phyloP scores from a whole-genome alignment of 1,139 yeast species.

The Lodderomyces elongisporus region DNA sequence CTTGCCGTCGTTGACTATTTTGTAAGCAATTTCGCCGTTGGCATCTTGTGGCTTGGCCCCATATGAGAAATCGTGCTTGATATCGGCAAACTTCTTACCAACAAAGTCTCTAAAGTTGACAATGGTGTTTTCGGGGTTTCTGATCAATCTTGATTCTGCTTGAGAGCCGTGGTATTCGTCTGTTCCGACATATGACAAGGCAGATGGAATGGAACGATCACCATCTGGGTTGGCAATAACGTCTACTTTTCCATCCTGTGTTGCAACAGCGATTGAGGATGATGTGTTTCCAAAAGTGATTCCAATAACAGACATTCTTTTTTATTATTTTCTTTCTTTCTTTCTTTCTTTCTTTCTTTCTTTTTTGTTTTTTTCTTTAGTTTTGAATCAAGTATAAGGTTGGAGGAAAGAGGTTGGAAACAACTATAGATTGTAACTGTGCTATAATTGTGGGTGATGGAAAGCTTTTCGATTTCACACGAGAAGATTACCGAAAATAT shows the following conservation, averaged over 20 bases:
- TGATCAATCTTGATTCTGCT: conserved; percentile 85
- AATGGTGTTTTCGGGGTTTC: conserved; percentile 85
- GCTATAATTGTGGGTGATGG: too few species aligned
- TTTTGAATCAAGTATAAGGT: too few species aligned
- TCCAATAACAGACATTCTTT: conserved; percentile 63
- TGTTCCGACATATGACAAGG: conserved; percentile 82
- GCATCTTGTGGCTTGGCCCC: conserved; percentile 63
- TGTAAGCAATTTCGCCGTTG: conserved; percentile 69
- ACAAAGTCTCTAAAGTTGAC: conserved; percentile 90
- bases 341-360: too few species aligned
- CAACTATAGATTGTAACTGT: too few species aligned
- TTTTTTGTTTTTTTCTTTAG: too few species aligned
- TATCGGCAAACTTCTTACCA: conserved; percentile 67
- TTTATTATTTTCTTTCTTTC: too few species aligned
- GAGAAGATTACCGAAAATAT: too few species aligned
- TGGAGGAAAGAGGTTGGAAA: too few species aligned
- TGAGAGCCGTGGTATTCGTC: conserved; percentile 98
- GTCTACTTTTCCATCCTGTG: conserved; percentile 85
- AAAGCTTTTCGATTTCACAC: too few species aligned
- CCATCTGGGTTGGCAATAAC: conserved; percentile 99
- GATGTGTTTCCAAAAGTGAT: conserved; percentile 95
- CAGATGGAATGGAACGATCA: conserved; percentile 94
- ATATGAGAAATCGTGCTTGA: conserved; percentile 60
- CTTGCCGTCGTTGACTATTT: conserved; percentile 46
- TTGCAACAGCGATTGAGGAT: conserved; percentile 89